Conservation (phyloP, 2,329 filamentous ascomycete species). For the Trichoderma gracile region DNA sequence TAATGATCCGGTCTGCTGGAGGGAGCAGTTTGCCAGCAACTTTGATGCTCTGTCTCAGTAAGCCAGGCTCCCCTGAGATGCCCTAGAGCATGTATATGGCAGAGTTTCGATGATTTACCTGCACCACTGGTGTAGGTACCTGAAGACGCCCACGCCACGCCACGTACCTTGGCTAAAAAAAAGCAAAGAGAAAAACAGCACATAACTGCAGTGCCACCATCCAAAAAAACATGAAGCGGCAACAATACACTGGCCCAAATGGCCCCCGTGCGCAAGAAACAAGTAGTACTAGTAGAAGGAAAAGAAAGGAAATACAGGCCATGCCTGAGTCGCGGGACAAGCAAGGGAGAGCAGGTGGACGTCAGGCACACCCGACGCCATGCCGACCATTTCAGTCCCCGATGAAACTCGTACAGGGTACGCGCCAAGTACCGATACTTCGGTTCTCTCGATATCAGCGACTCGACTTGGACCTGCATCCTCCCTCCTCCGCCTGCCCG, state of each 20-base stretch:
- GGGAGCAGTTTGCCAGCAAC: no score
- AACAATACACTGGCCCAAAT: slow-evolving; percentile 8
- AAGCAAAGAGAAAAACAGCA: not conserved
- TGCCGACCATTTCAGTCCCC: not conserved
- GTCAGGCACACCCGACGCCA: slow-evolving; percentile 25
- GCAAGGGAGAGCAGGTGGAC: slow-evolving; percentile 6
- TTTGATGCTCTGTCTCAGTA: no score
- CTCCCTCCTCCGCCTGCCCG: not conserved
- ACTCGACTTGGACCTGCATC: slow-evolving; percentile 12
- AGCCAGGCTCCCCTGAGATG: no score
- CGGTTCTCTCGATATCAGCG: not conserved
- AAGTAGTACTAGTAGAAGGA: not conserved
- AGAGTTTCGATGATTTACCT: no score
- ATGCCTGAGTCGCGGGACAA: slow-evolving; percentile 21
- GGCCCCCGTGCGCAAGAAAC: slow-evolving; percentile 14
- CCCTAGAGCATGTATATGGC: no score
- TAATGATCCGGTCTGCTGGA: not conserved
- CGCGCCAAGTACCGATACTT: not conserved
- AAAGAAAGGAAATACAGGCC: not conserved
- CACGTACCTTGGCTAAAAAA: not conserved
- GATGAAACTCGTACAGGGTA: slow-evolving; percentile 1
- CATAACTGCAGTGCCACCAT: not conserved
- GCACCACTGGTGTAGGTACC: no score
- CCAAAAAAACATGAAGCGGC: slow-evolving; percentile 17
- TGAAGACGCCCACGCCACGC: no score